phyloP scores from a whole-genome alignment of 1,284 basidiomycete genomes.

The Fomitopsis palustris region DNA sequence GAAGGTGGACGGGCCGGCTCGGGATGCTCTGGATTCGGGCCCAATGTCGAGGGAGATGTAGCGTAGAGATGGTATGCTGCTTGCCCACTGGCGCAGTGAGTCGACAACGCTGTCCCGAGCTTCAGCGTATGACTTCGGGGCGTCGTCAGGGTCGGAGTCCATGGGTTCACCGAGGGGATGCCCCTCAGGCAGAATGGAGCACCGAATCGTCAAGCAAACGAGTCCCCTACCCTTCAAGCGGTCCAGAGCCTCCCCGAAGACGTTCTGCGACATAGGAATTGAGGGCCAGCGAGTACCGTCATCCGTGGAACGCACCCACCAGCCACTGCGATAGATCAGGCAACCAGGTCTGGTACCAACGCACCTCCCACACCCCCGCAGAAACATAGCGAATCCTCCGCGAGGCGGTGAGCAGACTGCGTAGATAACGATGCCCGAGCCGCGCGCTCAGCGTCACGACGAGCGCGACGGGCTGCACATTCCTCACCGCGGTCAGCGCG shows the following conservation, averaged over 20 bases:
- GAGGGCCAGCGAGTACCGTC: background rate
- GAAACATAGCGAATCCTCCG: background rate
- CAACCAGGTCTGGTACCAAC: background rate
- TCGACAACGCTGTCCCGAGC: background rate
- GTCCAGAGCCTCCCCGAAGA: background rate
- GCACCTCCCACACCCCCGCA: background rate
- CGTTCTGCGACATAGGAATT: background rate
- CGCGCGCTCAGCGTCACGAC: background rate
- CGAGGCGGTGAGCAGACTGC: background rate
- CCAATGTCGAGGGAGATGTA: background rate
- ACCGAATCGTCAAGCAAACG: background rate
- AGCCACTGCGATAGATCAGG: background rate
- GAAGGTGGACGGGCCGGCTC: too few relatives aligned
- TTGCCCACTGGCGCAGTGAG: background rate
- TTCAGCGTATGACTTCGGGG: background rate
- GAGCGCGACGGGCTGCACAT: background rate
- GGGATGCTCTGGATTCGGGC: background rate
- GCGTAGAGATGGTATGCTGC: background rate
- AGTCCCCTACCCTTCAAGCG: background rate
- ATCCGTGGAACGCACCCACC: background rate
- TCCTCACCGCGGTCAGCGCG: background rate
- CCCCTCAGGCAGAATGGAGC: background rate
- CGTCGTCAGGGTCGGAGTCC: background rate
- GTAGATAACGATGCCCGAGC: background rate
- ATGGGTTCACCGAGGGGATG: background rate